Evolutionary conservation across 768 basidiomycete species (phyloP).

Genomic region (Suillus plorans): DNA sequence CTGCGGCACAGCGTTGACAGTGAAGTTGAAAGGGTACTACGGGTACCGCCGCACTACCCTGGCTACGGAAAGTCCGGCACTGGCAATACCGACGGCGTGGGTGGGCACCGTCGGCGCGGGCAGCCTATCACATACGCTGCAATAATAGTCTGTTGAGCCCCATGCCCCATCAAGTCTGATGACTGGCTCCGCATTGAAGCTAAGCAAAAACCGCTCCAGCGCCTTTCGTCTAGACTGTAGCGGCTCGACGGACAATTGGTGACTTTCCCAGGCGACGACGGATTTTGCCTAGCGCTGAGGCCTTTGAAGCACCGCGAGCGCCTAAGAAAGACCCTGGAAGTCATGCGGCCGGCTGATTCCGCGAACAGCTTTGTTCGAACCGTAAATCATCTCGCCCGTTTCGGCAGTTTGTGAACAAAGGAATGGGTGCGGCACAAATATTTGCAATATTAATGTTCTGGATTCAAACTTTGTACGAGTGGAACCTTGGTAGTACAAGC

Average conservation of each 20-base stretch:
- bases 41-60: not conserved
- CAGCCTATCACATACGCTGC: not conserved
- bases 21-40: not conserved
- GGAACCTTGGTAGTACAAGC: not conserved
- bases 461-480: constrained; percentile 1
- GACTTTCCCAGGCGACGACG: constrained; percentile 1
- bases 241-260: not conserved
- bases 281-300: not conserved
- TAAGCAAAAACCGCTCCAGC: not conserved
- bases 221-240: not conserved
- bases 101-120: too few relatives aligned
- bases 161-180: not conserved
- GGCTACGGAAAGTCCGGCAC: not conserved
- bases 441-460: not conserved
- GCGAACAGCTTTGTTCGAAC: not conserved
- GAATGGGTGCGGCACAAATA: not conserved
- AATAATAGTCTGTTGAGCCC: not conserved
- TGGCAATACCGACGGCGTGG: not conserved
- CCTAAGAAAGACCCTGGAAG: not conserved
- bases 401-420: not conserved
- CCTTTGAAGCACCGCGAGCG: not conserved
- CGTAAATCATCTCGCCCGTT: constrained; percentile 8
- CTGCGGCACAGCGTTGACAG: not conserved
- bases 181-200: not conserved
- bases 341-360: not conserved